A percentile compares a stretch with the other conserved stretches of the same genome.
Evolutionary conservation across 768 basidiomycete species (phyloP).

Genomic region (Amyloporia xantha): DNA sequence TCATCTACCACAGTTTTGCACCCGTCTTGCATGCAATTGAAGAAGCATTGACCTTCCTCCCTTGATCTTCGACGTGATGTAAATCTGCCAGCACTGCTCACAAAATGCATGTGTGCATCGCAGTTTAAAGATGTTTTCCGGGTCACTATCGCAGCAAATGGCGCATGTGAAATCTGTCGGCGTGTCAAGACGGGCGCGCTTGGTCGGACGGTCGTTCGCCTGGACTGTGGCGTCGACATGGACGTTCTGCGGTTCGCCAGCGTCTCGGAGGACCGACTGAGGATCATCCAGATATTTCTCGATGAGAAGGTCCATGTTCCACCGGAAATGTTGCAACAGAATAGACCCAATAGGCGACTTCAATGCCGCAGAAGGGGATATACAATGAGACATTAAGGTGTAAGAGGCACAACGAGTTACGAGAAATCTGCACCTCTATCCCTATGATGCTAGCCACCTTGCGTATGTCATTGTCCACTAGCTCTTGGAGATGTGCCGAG

Average conservation of each 20-base stretch:
- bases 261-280: constrained; percentile 44
- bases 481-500: constrained; percentile 15
- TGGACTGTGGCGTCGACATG: constrained; percentile 5
- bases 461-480: constrained; percentile 19
- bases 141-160: constrained; percentile 73
- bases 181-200: constrained; percentile 21
- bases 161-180: constrained; percentile 66
- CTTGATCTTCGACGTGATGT: constrained; percentile 70
- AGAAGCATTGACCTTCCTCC: constrained; percentile 68
- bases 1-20: constrained; percentile 63
- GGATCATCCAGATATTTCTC: constrained; percentile 96
- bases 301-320: constrained; percentile 95
- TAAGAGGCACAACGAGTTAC: constrained; percentile 3
- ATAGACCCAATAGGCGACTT: constrained; percentile 69
- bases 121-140: constrained; percentile 56
- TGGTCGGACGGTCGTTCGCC: constrained; percentile 18
- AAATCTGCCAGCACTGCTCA: constrained; percentile 76
- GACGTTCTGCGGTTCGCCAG: constrained; percentile 27
- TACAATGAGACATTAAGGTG: constrained; percentile 4
- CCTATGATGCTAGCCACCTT: constrained; percentile 24
- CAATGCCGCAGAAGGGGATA: not conserved
- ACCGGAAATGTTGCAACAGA: constrained; percentile 76
- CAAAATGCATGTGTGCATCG: constrained; percentile 85
- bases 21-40: constrained; percentile 77
- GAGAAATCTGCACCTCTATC: constrained; percentile 20